These are phyloP conservation scores for Penicillium sp. DNA, from an alignment of 2,329 filamentous ascomycete species.

Conservation along the genomic window DNA sequence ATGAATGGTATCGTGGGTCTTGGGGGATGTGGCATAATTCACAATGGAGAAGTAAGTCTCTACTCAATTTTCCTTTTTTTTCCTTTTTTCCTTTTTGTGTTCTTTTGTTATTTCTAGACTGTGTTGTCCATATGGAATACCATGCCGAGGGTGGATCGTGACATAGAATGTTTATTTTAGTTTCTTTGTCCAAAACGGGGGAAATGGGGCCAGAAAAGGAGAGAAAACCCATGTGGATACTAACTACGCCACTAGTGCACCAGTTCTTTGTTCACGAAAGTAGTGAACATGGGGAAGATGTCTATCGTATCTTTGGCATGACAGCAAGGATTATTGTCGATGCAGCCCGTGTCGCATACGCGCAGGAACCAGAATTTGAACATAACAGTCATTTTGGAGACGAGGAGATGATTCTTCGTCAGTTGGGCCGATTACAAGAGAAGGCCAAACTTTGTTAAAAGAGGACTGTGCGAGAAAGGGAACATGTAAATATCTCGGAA, in stretches of 20 bases:
- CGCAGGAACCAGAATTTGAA: slow-evolving; percentile 79
- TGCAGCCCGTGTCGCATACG: slow-evolving; percentile 80
- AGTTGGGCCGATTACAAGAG: slow-evolving; percentile 56
- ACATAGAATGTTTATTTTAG: not conserved
- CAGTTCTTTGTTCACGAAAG: slow-evolving; percentile 79
- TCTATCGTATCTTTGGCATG: slow-evolving; percentile 93
- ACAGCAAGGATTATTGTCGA: slow-evolving; percentile 89
- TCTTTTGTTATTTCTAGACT: not conserved
- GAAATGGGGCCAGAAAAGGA: not conserved
- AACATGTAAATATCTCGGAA: not conserved
- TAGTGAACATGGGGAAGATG: slow-evolving; percentile 31
- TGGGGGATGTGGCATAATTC: slow-evolving; percentile 79
- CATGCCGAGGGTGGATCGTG: slow-evolving; percentile 1
- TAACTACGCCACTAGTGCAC: slow-evolving; percentile 59
- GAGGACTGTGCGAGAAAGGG: not conserved
- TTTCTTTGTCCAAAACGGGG: slow-evolving; percentile 7
- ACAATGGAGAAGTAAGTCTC: slow-evolving; percentile 63
- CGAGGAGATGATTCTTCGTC: slow-evolving; percentile 64
- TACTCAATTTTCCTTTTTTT: not conserved
- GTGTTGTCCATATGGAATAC: not conserved
- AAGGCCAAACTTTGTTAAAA: slow-evolving; percentile 48
- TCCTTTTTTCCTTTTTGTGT: not conserved
- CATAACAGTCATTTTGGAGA: slow-evolving; percentile 65
- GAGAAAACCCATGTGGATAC: not conserved
- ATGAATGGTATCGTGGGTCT: slow-evolving; percentile 78